Evolutionary conservation across 345 rosid species (phyloP).

Genomic region (Populus tremula): DNA sequence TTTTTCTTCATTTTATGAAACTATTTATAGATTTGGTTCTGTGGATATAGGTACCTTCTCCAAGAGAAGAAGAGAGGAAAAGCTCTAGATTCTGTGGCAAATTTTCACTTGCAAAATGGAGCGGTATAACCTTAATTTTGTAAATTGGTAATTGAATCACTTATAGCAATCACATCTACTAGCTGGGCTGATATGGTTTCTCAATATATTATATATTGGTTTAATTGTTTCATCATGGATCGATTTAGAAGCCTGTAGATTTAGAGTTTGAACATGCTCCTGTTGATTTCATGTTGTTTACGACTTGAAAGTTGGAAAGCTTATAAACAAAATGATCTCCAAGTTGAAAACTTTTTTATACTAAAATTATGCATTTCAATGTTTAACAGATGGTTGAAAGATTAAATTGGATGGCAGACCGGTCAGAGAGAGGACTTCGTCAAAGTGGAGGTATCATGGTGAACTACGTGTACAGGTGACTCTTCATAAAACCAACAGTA

Average conservation of each 20-base stretch:
- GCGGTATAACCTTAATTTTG: constrained; percentile 46
- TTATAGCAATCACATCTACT: neutral
- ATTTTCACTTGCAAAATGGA: constrained; percentile 97
- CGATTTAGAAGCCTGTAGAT: neutral
- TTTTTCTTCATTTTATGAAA: neutral
- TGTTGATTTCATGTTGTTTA: neutral
- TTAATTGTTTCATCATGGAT: neutral
- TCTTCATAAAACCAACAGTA: neutral
- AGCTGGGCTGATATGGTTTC: neutral
- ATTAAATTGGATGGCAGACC: constrained; percentile 95
- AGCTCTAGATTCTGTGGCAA: constrained; percentile 91
- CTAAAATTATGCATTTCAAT: constrained; percentile 2
- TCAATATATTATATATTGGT: neutral
- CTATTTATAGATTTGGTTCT: constrained; percentile 3
- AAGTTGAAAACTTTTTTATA: neutral
- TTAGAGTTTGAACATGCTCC: neutral
- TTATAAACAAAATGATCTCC: neutral
- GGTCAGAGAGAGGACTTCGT: constrained; percentile 60
- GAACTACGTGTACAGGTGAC: constrained; percentile 83
- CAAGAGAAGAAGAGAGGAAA: constrained; percentile 95
- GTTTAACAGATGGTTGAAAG: constrained; percentile 75
- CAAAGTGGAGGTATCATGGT: constrained; percentile 93
- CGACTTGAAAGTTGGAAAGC: neutral
- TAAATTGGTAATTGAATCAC: neutral
- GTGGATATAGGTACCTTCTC: constrained; percentile 62